phyloP scores from a whole-genome alignment of 2,329 filamentous ascomycete species.

The Calonectria ilicicola region DNA sequence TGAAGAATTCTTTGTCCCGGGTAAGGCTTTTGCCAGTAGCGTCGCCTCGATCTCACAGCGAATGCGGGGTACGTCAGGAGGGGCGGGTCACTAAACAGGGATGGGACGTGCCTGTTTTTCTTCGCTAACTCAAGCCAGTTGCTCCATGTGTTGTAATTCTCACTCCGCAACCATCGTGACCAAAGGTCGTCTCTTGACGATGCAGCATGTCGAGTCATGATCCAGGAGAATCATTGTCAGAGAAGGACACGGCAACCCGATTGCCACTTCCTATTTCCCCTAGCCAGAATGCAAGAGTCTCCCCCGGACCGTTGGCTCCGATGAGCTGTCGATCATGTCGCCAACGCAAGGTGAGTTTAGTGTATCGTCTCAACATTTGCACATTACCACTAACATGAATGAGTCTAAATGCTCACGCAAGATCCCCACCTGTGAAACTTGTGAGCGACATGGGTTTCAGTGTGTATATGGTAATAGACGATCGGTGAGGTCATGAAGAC shows the following conservation, averaged over 20 bases:
- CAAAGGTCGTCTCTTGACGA: not conserved
- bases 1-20: not conserved
- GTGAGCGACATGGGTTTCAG: conserved; percentile 20
- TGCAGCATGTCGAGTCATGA: conserved; percentile 23
- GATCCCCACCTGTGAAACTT: conserved; percentile 25
- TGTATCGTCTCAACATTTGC: not conserved
- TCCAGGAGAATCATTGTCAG: not conserved
- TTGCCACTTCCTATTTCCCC: not conserved
- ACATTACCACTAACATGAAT: not conserved
- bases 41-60: not conserved
- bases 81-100: not conserved
- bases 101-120: not conserved
- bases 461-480: conserved; percentile 24
- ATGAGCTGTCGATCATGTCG: conserved; percentile 30
- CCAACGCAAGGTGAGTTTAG: conserved; percentile 17
- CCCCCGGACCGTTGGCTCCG: not conserved
- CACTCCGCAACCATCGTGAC: not conserved
- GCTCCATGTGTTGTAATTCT: not conserved
- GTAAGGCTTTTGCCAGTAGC: not conserved
- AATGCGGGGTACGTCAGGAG: not conserved
- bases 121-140: not conserved
- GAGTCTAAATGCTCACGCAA: conserved; percentile 28
- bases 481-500: no score
- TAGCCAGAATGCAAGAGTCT: not conserved
- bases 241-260: not conserved